Evolutionary conservation across 768 basidiomycete species (phyloP).

Genomic region (Suillus spraguei): DNA sequence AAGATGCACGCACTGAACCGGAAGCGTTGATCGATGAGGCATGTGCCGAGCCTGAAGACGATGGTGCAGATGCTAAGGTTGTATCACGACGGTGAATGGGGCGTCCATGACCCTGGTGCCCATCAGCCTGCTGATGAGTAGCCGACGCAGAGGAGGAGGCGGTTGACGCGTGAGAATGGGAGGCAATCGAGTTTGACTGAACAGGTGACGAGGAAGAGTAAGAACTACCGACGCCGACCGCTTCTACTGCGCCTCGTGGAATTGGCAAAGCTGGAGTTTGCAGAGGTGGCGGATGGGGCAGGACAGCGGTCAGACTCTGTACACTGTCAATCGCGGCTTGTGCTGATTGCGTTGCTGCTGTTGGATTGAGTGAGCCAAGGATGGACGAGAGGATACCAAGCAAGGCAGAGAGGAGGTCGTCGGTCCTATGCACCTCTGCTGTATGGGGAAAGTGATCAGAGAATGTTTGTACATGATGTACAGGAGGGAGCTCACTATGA

Average conservation of each 20-base stretch:
- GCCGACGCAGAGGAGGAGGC: background rate
- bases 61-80: background rate
- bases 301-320: background rate
- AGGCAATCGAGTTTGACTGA: background rate
- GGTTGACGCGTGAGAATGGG: background rate
- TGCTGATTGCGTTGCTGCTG: background rate
- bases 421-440: conserved; percentile 2
- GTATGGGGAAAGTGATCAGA: background rate
- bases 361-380: background rate
- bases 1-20: background rate
- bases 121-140: background rate
- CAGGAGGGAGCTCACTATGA: background rate
- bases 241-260: background rate
- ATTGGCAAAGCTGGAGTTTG: background rate
- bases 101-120: background rate
- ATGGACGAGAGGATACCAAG: accelerated
- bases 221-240: background rate
- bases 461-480: background rate
- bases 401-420: background rate
- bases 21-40: background rate
- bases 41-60: background rate
- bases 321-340: background rate
- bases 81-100: background rate
- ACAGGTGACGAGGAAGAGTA: background rate
- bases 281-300: background rate